phyloP scores from a whole-genome alignment of 2,329 filamentous ascomycete genomes.

The Gaeumannomyces sp. region DNA sequence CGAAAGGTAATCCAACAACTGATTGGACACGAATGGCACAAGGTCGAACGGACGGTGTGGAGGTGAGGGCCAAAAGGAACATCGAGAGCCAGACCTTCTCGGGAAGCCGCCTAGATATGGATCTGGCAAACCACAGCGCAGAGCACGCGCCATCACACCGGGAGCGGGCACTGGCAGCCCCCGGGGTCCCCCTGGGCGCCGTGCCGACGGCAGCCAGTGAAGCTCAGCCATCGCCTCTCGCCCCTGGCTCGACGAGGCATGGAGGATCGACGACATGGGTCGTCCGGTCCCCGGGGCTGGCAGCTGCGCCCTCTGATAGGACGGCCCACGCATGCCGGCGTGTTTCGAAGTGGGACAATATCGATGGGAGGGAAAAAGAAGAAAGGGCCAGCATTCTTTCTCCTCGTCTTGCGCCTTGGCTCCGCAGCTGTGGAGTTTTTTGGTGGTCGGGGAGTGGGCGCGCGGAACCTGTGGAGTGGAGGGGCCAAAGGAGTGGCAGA shows the following conservation, averaged over 20 bases:
- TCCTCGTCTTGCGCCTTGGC: not conserved
- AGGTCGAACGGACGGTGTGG: conserved; percentile 9
- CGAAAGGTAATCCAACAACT: conserved; percentile 10
- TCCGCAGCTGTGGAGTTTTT: not conserved
- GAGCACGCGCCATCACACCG: not conserved
- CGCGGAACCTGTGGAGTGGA: too few relatives aligned
- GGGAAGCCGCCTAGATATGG: conserved; percentile 18
- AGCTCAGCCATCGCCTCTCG: conserved; percentile 27
- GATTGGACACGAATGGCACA: conserved; percentile 17
- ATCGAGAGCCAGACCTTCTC: conserved; percentile 5
- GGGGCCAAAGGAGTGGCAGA: conserved; percentile 13
- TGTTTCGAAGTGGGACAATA: conserved; percentile 28
- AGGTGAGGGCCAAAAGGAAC: conserved; percentile 3
- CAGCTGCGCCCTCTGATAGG: conserved; percentile 23
- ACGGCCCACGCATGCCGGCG: conserved; percentile 19
- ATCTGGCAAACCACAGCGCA: not conserved
- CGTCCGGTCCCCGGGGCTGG: conserved; percentile 10
- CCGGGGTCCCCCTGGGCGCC: conserved; percentile 12
- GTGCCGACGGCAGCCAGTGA: conserved; percentile 23
- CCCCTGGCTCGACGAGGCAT: conserved; percentile 32
- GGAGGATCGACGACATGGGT: conserved; percentile 27
- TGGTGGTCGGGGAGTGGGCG: not conserved
- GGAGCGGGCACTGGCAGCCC: conserved; percentile 1
- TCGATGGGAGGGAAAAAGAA: conserved; percentile 13
- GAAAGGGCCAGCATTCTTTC: conserved; percentile 12